phyloP scores from a whole-genome alignment of 768 basidiomycete species.

The button mushroom (Agaricus bisporus) region DNA sequence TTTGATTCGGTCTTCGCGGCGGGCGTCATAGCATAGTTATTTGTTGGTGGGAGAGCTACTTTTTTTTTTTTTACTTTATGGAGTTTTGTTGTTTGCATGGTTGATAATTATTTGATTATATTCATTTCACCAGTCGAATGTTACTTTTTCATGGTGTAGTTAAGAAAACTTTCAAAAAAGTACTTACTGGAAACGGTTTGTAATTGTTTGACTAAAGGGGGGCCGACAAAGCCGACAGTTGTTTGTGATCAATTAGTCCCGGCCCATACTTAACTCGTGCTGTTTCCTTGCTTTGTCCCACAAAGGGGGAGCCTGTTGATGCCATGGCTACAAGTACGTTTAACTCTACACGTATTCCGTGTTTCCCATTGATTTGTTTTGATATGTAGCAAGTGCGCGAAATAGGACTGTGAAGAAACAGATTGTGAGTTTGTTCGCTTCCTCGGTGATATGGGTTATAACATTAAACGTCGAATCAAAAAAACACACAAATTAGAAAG shows the following conservation, averaged over 20 bases:
- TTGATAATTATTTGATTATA: background rate
- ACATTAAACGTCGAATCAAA: no score
- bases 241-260: no score
- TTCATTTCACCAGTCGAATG: no score
- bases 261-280: no score
- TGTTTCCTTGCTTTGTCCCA: no score
- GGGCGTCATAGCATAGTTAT: constrained; percentile 41
- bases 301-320: background rate
- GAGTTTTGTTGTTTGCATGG: background rate
- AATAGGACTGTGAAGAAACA: constrained; percentile 24
- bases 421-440: constrained; percentile 35
- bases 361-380: no score
- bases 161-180: no score
- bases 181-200: background rate
- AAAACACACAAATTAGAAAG: constrained; percentile 26
- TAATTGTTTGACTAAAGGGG: background rate
- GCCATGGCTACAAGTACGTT: constrained; percentile 15
- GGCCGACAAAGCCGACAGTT: background rate
- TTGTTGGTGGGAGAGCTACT: background rate
- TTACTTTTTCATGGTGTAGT: no score
- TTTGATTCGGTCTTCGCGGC: constrained; percentile 69
- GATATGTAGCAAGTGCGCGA: constrained; percentile 22
- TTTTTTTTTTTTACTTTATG: background rate
- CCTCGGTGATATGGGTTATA: no score
- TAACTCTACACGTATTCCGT: no score